A percentile compares a stretch with the other conserved stretches of the same genome.
Conservation (phyloP, 208 protist genomes). For the Trypanosomatidae sp. region DNA sequence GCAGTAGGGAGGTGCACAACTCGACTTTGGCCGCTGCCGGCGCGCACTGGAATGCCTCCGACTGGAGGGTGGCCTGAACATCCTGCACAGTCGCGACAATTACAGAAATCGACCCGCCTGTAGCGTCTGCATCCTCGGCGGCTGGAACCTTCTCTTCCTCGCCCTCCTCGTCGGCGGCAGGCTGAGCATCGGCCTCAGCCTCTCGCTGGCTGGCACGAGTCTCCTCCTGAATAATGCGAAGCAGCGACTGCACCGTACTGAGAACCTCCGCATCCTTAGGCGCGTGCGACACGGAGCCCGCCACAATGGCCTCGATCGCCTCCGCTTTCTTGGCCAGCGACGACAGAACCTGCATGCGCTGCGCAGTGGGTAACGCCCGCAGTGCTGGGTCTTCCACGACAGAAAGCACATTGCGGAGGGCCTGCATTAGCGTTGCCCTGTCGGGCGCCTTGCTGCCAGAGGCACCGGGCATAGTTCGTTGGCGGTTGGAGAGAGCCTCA, state of each 20-base stretch:
- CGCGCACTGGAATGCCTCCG: slow-evolving; percentile 18
- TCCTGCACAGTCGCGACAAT: slow-evolving; percentile 17
- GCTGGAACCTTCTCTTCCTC: slow-evolving; percentile 3
- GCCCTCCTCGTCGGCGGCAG: not conserved
- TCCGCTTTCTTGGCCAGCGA: slow-evolving; percentile 7
- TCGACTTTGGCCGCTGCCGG: slow-evolving; percentile 10
- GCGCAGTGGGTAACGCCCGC: slow-evolving; percentile 15
- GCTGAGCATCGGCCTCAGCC: not conserved
- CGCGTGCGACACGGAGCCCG: slow-evolving; percentile 3
- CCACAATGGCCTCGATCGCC: slow-evolving; percentile 10
- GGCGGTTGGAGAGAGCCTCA: slow-evolving; percentile 6
- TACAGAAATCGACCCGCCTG: slow-evolving; percentile 5
- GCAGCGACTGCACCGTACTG: slow-evolving; percentile 14
- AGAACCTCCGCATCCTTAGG: slow-evolving; percentile 8
- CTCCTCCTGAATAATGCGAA: slow-evolving; percentile 7
- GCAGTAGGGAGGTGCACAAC: slow-evolving; percentile 13
- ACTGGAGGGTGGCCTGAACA: slow-evolving; percentile 18
- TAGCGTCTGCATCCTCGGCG: not conserved
- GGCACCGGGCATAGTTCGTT: not conserved
- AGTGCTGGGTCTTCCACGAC: slow-evolving; percentile 14
- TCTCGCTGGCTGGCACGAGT: not conserved
- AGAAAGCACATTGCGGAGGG: slow-evolving; percentile 12
- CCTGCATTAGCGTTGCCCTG: slow-evolving; percentile 14
- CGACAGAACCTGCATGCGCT: slow-evolving; percentile 13
- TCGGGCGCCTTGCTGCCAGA: not conserved